Base-by-base conservation (phyloP, 176 grass and related monocot species). In the Oryza australiensis region DNA sequence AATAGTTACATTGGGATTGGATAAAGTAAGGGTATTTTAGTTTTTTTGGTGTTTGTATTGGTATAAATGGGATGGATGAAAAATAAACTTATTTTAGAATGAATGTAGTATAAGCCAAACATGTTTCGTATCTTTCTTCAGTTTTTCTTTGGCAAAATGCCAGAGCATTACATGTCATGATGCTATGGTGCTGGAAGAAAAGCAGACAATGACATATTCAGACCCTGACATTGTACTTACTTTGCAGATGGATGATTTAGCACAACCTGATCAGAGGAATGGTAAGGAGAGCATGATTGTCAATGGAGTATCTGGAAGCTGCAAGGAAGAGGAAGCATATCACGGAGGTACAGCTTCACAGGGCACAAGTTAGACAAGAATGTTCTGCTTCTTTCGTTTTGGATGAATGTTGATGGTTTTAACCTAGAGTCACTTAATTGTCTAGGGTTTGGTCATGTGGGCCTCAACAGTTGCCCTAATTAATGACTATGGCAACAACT, bases 171-270 rank as follows among this genome's bases (percentile, higher is more conserved):
- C n/a, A 30, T 14, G 12, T 49, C 28, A 65, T 64, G 37, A 49
- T 34, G 26, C 65, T 74, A n/a, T 65, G 28, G 22, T 74, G 69
- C 81, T 74, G 81, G 43, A 23, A 20, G 70, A 42, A 83, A 51
- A 27, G n/a, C 29, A 74, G 13, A 11, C n/a, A n/a, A n/a, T n/a
- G n/a, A n/a, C 7, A 24, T 60, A 60, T n/a, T 60, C n/a, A 60
- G 55, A n/a, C 11, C 55, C n/a, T 60, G 55, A 60, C 55, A 23
- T 60, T 60, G 55, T 11, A 24, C 55, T 51, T 51, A 13, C 16
- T 60, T 60, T 60, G 22, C 55, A 60, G 55, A 9, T 24, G 24
- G 69, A 16, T 49, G 40, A 16, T 18, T 48, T 82, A 37, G 28
- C 27, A 53, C 64, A 83, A 41, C 55, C 28, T 49, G 38, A 24